A percentile compares a stretch with the other conserved stretches of the same genome.
Evolutionary conservation across 2,329 filamentous ascomycete species (phyloP).

Genomic region (Scorias spongiosa): DNA sequence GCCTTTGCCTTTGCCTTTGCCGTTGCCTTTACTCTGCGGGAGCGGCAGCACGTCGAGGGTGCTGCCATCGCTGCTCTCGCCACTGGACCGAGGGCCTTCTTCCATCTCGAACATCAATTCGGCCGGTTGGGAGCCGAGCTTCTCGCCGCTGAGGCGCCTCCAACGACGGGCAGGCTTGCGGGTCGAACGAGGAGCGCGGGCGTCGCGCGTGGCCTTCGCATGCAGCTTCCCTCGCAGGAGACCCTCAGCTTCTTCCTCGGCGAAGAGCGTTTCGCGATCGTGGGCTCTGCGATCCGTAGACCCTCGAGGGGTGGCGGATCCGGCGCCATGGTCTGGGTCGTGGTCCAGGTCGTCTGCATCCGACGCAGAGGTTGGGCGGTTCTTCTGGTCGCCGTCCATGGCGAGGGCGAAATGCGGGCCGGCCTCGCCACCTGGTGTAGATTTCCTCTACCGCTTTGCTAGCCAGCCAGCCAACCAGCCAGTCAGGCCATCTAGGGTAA

Average conservation of each 20-base stretch:
- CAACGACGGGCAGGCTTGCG: slow-evolving; percentile 6
- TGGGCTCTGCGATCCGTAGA: slow-evolving; percentile 17
- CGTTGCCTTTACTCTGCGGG: too few relatives aligned
- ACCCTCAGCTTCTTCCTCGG: slow-evolving; percentile 32
- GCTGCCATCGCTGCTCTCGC: slow-evolving; percentile 12
- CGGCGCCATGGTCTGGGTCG: slow-evolving; percentile 2
- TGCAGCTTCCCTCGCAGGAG: slow-evolving; percentile 19
- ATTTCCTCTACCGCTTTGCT: too few relatives aligned
- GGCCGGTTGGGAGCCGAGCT: slow-evolving; percentile 45
- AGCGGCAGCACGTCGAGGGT: slow-evolving; percentile 27
- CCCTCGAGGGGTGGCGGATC: slow-evolving; percentile 8
- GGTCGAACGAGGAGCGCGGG: slow-evolving; percentile 14
- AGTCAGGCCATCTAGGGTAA: too few relatives aligned
- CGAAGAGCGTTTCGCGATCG: slow-evolving; percentile 27
- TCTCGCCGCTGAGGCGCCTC: slow-evolving; percentile 30
- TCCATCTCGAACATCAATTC: slow-evolving; percentile 85
- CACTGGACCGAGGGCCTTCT: slow-evolving; percentile 42
- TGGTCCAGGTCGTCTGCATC: slow-evolving; percentile 1
- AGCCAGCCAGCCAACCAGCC: too few relatives aligned
- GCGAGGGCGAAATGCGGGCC: too few relatives aligned
- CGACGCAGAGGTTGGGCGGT: background rate
- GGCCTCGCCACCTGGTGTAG: too few relatives aligned
- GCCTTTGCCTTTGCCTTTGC: slow-evolving; percentile 19
- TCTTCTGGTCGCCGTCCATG: background rate
- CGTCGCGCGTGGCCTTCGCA: slow-evolving; percentile 2